These are phyloP conservation scores for Penicillium sp. DNA, from an alignment of 2,329 filamentous ascomycete species.

Conservation along the genomic window DNA sequence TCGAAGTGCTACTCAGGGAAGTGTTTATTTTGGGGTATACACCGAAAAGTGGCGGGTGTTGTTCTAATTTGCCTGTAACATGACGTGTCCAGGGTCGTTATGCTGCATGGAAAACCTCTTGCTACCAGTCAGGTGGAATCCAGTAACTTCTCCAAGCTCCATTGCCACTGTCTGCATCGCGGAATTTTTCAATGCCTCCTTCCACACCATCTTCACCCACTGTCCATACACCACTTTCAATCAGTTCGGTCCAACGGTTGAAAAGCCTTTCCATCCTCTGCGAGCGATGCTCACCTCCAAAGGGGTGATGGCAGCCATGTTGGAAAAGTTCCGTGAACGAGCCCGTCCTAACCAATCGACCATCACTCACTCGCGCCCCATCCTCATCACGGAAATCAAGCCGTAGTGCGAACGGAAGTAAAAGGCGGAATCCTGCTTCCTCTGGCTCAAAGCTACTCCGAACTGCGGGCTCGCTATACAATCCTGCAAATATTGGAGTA, in stretches of 20 bases:
- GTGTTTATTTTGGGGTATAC: background rate
- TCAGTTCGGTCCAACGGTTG: slow-evolving; percentile 19
- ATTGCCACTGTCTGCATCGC: slow-evolving; percentile 13
- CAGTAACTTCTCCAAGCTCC: slow-evolving; percentile 20
- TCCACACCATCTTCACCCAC: slow-evolving; percentile 25
- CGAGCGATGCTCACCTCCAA: slow-evolving; percentile 17
- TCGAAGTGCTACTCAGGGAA: background rate
- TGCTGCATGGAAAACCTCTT: too few species aligned
- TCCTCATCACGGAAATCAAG: slow-evolving; percentile 16
- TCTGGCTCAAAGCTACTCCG: slow-evolving; percentile 20
- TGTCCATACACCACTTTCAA: slow-evolving; percentile 26
- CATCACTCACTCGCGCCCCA: slow-evolving; percentile 21
- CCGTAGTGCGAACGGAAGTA: slow-evolving; percentile 17
- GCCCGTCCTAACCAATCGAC: background rate
- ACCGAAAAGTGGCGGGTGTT: background rate
- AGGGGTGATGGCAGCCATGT: slow-evolving; percentile 34
- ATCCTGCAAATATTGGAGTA: background rate
- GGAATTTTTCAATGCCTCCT: slow-evolving; percentile 24
- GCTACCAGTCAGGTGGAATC: slow-evolving; percentile 14
- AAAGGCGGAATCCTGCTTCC: slow-evolving; percentile 36
- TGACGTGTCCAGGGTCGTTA: background rate
- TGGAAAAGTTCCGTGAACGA: slow-evolving; percentile 35
- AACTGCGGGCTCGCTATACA: slow-evolving; percentile 34
- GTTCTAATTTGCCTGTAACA: background rate
- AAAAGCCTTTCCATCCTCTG: slow-evolving; percentile 26